phyloP scores from a whole-genome alignment of 345 rosid genomes.

The Trapa bicornis region DNA sequence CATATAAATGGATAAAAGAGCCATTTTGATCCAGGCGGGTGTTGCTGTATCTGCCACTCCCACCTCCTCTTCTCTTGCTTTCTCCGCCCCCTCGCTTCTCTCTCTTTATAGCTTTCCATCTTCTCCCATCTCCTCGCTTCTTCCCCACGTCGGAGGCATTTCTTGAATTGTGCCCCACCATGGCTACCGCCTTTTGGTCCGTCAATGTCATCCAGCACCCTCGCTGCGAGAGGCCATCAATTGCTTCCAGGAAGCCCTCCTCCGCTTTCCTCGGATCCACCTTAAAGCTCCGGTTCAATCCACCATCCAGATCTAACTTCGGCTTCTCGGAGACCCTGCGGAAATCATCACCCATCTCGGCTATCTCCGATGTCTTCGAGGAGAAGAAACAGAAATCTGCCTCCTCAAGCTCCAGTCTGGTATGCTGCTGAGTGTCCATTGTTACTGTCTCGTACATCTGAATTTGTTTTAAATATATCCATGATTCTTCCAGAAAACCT shows the following conservation, averaged over 20 bases:
- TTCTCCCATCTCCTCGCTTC: neutral
- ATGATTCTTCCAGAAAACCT: neutral
- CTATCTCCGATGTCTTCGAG: constrained; percentile 17
- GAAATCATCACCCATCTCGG: constrained; percentile 4
- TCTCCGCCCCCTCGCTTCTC: constrained; percentile 10
- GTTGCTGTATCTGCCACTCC: neutral
- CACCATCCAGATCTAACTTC: neutral
- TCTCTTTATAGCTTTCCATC: neutral
- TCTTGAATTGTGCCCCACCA: neutral
- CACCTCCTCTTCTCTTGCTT: constrained; percentile 7
- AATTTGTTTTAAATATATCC: neutral
- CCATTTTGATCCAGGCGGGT: constrained; percentile 10
- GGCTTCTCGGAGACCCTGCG: neutral
- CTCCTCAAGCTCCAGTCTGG: constrained; percentile 10
- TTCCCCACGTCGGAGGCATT: neutral
- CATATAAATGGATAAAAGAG: neutral
- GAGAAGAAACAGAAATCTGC: constrained; percentile 13
- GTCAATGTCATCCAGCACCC: neutral
- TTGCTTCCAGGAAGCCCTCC: constrained; percentile 6
- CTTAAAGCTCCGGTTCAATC: constrained; percentile 5
- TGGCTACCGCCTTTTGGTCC: constrained; percentile 13
- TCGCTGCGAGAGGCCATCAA: constrained; percentile 6
- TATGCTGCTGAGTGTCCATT: neutral
- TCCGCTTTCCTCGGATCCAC: constrained; percentile 12
- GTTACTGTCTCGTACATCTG: neutral